Evolutionary conservation across 2,329 filamentous ascomycete species (phyloP), one percentile per base, ranked within the genome.

Genomic region (Aspergillus hortae): DNA sequence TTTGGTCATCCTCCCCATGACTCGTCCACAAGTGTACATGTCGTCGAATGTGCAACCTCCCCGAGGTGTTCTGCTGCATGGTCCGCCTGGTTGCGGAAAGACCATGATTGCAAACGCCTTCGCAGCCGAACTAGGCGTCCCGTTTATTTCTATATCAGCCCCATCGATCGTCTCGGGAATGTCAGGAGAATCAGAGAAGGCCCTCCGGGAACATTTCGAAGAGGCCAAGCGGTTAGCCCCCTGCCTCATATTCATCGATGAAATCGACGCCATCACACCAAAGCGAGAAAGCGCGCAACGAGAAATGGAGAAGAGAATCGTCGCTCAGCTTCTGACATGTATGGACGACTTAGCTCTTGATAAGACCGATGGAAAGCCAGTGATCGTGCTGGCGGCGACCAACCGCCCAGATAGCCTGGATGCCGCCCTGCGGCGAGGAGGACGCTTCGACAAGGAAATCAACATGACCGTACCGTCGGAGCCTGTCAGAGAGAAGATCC

Each of bases 331-430:
- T 58, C 77, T 90, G 51, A 87, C 88, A 17, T 95, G 91, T 52
- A 95, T 97, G 88, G 88, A 91, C 63, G 86, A 88, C 51, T 78
- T 97, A 38, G 80, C 84, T 35, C 77, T 88, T 56, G 84, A 89
- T 50, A 85, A 86, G 56, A 86, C 86, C 3, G 84, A 83, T 12
- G 85, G 84, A 2, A 89, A 89, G 65, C 87, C 88, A 1, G 89
- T 97, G 7, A 87, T 97, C 30, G 89, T 96, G 12, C 81, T 97
- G 46, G 94, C 92, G 1, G 94, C 94, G 2, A 96, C 92, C 0
- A 96, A 95, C 67, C 81, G 88, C 33, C 88, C 91, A 0, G 90
- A 96, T 63, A 90, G 87, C 60, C 77, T 99, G 33, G 90, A 97
- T 63, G 86, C 91, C 0, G 85, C 86, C 0, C 74, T 95, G 30